A percentile compares a stretch with the other conserved stretches of the same genome.
Evolutionary conservation across 768 basidiomycete genomes (phyloP).

Genomic region (Russula lepida): DNA sequence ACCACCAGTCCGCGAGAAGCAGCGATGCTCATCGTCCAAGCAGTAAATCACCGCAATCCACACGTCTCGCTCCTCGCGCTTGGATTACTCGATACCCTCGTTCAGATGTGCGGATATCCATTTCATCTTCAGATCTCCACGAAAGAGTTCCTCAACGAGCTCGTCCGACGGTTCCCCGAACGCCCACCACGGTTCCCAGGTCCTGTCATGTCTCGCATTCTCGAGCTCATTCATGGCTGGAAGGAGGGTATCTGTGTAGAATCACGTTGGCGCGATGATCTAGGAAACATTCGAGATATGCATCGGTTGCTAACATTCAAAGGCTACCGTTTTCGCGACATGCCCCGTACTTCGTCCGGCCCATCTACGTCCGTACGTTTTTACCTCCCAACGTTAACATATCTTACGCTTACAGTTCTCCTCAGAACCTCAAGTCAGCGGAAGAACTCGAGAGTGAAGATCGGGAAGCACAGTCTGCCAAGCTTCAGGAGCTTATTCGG

Average conservation of each 20-base stretch:
- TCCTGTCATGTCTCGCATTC: constrained; percentile 88
- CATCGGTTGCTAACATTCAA: constrained; percentile 90
- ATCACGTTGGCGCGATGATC: constrained; percentile 90
- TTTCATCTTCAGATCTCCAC: constrained; percentile 95
- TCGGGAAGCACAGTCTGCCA: constrained; percentile 88
- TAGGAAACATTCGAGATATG: constrained; percentile 98
- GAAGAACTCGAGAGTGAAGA: constrained; percentile 96
- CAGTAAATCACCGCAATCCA: constrained; percentile 88
- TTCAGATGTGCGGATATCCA: constrained; percentile 93
- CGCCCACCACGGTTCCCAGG: constrained; percentile 92
- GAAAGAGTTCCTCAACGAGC: constrained; percentile 97
- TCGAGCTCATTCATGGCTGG: constrained; percentile 91
- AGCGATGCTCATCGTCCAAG: constrained; percentile 71
- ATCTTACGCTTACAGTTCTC: neutral
- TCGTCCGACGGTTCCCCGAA: constrained; percentile 96
- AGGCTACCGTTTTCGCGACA: constrained; percentile 71
- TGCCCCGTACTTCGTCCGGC: constrained; percentile 28
- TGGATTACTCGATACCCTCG: constrained; percentile 80
- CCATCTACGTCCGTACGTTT: constrained; percentile 37
- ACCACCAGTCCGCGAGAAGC: constrained; percentile 76
- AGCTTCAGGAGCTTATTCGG: constrained; percentile 96
- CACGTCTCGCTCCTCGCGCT: constrained; percentile 85
- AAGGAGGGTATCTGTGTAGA: constrained; percentile 86
- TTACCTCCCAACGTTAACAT: neutral
- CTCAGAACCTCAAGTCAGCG: constrained; percentile 83